Conservation (phyloP, 2,329 filamentous ascomycete genomes). For the Cladophialophora bantiana region DNA sequence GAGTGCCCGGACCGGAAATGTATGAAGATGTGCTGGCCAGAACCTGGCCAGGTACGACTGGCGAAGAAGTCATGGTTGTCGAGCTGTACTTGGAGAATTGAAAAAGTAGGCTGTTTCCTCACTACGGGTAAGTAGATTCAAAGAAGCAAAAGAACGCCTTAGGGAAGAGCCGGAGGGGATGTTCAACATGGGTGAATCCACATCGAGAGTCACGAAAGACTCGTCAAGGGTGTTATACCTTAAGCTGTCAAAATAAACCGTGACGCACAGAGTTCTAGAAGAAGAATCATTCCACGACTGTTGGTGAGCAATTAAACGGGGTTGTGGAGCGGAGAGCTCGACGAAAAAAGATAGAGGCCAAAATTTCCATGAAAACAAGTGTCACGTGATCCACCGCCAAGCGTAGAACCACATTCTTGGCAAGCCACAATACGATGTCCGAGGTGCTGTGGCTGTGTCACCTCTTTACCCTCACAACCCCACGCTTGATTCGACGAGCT, state of each 20-base stretch:
- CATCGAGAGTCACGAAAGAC: not conserved
- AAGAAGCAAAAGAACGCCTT: not conserved
- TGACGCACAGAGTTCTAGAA: not conserved
- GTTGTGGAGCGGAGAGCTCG: not conserved
- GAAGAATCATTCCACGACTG: not conserved
- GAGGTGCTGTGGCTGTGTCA: too few species aligned
- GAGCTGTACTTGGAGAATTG: not conserved
- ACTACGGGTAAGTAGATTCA: not conserved
- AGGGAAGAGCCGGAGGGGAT: not conserved
- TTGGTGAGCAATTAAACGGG: not conserved
- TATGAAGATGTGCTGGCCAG: constrained; percentile 74
- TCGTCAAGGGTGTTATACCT: not conserved
- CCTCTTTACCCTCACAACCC: too few species aligned
- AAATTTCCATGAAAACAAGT: not conserved
- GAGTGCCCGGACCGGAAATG: constrained; percentile 79
- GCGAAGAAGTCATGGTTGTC: constrained; percentile 22
- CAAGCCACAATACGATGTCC: not conserved
- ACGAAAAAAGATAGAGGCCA: not conserved
- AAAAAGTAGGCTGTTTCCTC: not conserved
- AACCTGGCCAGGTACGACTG: constrained; percentile 71
- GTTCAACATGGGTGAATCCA: too few species aligned
- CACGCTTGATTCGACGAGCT: too few species aligned
- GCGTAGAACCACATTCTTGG: not conserved
- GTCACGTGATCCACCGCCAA: not conserved
- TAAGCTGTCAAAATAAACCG: not conserved